A percentile compares a stretch with the other conserved stretches of the same genome.
Conservation (phyloP, 192 early-diverging fungal genomes). For the Funneliformis mosseae region DNA sequence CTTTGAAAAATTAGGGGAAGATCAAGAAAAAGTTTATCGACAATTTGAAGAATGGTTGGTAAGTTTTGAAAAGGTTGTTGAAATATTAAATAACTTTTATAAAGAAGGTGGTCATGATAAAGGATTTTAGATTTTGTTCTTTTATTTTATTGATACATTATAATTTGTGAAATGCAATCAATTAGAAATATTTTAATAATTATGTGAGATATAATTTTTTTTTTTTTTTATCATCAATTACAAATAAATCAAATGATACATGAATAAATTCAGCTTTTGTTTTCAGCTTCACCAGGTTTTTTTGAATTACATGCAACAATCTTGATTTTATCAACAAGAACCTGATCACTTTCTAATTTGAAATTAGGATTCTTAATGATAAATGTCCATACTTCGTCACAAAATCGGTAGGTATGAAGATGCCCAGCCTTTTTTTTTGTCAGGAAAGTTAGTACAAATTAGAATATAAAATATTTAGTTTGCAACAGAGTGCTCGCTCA, state of each 20-base stretch:
- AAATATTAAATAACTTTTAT: slow-evolving; percentile 65
- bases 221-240: not conserved
- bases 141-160: not conserved
- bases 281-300: slow-evolving; percentile 65
- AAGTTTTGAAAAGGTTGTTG: slow-evolving; percentile 75
- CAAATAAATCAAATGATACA: not conserved
- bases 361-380: slow-evolving; percentile 85
- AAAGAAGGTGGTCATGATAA: slow-evolving; percentile 31
- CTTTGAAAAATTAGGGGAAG: slow-evolving; percentile 79
- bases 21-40: slow-evolving; percentile 56
- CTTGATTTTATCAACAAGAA: slow-evolving; percentile 89
- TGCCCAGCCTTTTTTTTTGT: slow-evolving; percentile 61
- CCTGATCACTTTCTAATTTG: slow-evolving; percentile 79
- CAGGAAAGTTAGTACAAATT: slow-evolving; percentile 4
- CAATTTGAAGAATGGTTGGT: slow-evolving; percentile 71
- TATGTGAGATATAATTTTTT: not conserved
- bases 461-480: not conserved
- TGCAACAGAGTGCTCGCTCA: slow-evolving; percentile 36
- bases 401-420: slow-evolving; percentile 89
- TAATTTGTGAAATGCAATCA: not conserved
- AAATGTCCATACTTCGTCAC: slow-evolving; percentile 99
- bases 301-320: slow-evolving; percentile 91
- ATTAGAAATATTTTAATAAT: not conserved
- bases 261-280: not conserved
- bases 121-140: not conserved